Conservation (phyloP, 1,139 yeast species). For the Arxiozyma telluris region DNA sequence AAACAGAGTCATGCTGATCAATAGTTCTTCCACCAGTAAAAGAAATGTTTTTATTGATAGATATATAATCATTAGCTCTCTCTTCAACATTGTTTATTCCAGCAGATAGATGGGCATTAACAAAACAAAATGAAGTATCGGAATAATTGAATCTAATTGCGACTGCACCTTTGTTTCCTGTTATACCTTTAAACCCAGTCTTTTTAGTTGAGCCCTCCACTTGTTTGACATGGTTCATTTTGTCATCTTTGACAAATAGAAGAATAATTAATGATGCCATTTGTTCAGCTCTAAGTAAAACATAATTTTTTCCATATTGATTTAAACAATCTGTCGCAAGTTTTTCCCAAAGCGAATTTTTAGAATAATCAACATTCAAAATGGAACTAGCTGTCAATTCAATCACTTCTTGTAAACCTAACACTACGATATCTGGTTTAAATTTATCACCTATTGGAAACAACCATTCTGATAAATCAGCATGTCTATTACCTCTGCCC, state of each 20-base stretch:
- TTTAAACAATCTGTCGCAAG: constrained; percentile 50
- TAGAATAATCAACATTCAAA: constrained; percentile 56
- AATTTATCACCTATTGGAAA: constrained; percentile 56
- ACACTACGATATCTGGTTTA: constrained; percentile 59
- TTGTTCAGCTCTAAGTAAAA: constrained; percentile 71
- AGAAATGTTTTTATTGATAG: constrained; percentile 42
- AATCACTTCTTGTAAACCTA: constrained; percentile 89
- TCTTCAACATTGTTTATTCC: constrained; percentile 72
- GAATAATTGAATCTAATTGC: constrained; percentile 75
- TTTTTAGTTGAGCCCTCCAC: constrained; percentile 76
- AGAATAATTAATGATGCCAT: constrained; percentile 77
- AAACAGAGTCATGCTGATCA: constrained; percentile 72
- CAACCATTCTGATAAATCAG: constrained; percentile 69
- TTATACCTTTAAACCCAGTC: constrained; percentile 90
- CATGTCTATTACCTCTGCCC: constrained; percentile 44
- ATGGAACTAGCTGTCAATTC: constrained; percentile 84
- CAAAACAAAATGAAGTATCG: constrained; percentile 65
- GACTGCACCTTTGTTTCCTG: constrained; percentile 94
- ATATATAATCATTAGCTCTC: constrained; percentile 71
- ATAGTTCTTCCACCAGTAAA: constrained; percentile 44
- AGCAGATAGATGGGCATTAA: constrained; percentile 87
- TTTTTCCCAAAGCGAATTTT: constrained; percentile 56
- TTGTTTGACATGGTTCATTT: constrained; percentile 46
- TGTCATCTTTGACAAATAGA: constrained; percentile 52
- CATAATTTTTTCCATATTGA: constrained; percentile 42